These are phyloP conservation scores for Daldinia bambusicola DNA, from an alignment of 495 filamentous ascomycete species.

Conservation along the genomic window DNA sequence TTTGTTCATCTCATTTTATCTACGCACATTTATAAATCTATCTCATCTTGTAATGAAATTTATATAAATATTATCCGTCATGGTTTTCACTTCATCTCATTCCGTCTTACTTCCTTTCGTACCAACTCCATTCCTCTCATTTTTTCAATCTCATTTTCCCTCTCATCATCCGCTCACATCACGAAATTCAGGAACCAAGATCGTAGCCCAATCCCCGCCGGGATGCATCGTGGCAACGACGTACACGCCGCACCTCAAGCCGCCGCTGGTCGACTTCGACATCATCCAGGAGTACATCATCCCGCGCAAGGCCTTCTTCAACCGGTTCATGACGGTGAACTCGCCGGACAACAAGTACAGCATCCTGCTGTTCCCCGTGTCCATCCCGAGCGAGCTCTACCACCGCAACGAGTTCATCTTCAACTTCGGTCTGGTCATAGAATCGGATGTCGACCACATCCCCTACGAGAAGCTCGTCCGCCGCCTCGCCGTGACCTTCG, in stretches of 20 bases:
- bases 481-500: constrained; percentile 85
- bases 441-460: constrained; percentile 67
- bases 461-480: constrained; percentile 84
- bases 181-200: too few species aligned
- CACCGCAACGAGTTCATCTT: constrained; percentile 97
- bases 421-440: constrained; percentile 90
- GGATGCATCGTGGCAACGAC: constrained; percentile 71
- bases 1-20: not conserved
- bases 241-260: constrained; percentile 61
- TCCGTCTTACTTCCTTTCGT: constrained; percentile 8
- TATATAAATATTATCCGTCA: not conserved
- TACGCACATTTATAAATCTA: not conserved
- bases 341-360: constrained; percentile 75
- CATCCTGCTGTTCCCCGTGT: constrained; percentile 89
- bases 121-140: not conserved
- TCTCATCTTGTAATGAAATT: not conserved
- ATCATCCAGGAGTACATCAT: constrained; percentile 90
- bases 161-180: constrained; percentile 20
- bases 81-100: constrained; percentile 1
- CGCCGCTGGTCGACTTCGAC: constrained; percentile 82
- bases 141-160: not conserved
- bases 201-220: constrained; percentile 77
- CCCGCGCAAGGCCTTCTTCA: constrained; percentile 89
- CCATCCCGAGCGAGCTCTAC: constrained; percentile 79
- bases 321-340: constrained; percentile 82